Base-by-base conservation (phyloP, 306 rosid genomes). In the Bauhinia variegata region DNA sequence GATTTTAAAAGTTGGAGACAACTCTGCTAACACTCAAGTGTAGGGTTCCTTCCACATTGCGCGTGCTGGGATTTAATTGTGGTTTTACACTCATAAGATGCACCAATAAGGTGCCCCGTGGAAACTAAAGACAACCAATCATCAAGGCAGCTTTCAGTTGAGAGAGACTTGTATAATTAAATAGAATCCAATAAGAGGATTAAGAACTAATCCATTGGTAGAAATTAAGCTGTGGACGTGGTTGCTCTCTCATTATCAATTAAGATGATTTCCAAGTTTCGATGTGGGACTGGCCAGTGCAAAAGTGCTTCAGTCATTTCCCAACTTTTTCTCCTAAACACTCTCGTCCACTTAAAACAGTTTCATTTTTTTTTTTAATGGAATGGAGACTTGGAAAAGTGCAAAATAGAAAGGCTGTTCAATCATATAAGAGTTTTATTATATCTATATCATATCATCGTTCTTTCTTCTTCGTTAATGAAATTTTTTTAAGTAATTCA, bases 101-200 rank as follows among this genome's bases (percentile, higher is more conserved):
- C 53, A 4, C 58, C 59, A 41, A 67, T 12, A n/a, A n/a, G 9
- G 48, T 54, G 5, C 43, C 43, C 61, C 51, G 8, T 34, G 59
- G 15, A 5, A 23, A 23, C 1, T 23, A 23, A 23, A 23, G 28
- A 23, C 28, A 23, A 23, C 28, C 2, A 23, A 1, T 23, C 28
- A 23, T 23, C 28, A 23, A 23, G 18, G 49, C 36, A 11, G 34
- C 65, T 77, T 59, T 60, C 65, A 65, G 34, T 63, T 60, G 66
- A 44, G 15, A 2, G 23, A 14, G 49, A 62, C 52, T 65, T 33
- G 4, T 19, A 38, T 16, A 62, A 3, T 50, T 42, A 56, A 67
- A 60, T 65, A 51, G 54, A 60, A 31, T n/a, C n/a, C 57, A 15
- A 50, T 2, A 47, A 58, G 53, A 62, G 1, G 11, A 13, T 15